Base-by-base conservation (phyloP, 1,284 basidiomycete genomes). In the Austropuccinia psidii region DNA sequence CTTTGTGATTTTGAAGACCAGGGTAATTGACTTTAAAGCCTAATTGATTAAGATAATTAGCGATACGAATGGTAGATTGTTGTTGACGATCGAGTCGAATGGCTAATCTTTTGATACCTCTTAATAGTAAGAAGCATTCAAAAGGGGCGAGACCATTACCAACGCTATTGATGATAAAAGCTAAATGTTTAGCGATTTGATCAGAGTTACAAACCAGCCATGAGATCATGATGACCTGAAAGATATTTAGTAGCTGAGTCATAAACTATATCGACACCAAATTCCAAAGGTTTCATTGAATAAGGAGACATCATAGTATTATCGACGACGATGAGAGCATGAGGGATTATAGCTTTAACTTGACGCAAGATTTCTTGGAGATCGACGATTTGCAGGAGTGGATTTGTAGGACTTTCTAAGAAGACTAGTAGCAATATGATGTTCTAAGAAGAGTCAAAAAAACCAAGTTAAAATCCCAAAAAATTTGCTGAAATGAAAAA, bases 241-340 rank as follows among this genome's bases (percentile, higher is more conserved):
- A 99, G 86, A 81, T 98, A 99, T 82, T 99, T 99, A 49, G 96
- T 98, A 11, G 88, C 96, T 75, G 92, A 95, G 82, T 99, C 96
- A 80, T 98, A 98, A 19, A 97, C 94, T 65, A 98, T 87, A 80
- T 99, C 96, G 57, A 90, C 92, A 33, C 96, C 96, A 75, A 96
- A 89, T 80, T 98, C 93, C 65, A 98, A 86, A 1, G 96, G 96
- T 69, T 94, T 85, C 82, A 97, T 94, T 21, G 98, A 85, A 82
- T 98, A 98, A 11, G 96, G 96, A 79, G 93, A 97, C 94, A 98
- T 97, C 96, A 98, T 98, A 76, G 96, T 98, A 82, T 99, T 99
- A 82, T 99, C 96, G 29, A 94, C 92, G 35, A 97, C 91, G 75
- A 97, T 84, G 77, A 95, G 80, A 0, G 93, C 93, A 77, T 89